A percentile compares a stretch with the other conserved stretches of the same genome.
phyloP scores from a whole-genome alignment of 192 early-diverging fungal genomes.

The Podila epigama region DNA sequence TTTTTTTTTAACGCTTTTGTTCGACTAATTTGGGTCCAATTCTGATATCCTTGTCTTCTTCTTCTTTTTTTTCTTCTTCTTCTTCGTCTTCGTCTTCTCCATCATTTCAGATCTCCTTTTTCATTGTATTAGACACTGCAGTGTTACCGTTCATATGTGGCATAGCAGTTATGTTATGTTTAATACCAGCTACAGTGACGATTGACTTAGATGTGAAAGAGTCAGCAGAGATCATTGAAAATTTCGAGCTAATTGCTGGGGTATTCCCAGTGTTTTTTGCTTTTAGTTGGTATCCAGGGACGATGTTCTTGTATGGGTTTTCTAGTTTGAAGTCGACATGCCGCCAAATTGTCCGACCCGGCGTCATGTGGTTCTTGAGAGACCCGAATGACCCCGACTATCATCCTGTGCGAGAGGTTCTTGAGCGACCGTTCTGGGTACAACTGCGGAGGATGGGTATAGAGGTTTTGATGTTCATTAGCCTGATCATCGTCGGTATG shows the following conservation, averaged over 20 bases:
- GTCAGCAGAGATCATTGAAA: too few relatives aligned
- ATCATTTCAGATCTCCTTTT: slow-evolving; percentile 70
- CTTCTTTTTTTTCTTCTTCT: too few relatives aligned
- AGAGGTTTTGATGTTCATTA: slow-evolving; percentile 84
- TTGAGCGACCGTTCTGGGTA: slow-evolving; percentile 75
- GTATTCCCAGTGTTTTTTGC: slow-evolving; percentile 67
- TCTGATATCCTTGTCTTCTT: too few relatives aligned
- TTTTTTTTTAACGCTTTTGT: background rate
- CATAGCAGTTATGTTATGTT: slow-evolving; percentile 78
- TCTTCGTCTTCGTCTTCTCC: too few relatives aligned
- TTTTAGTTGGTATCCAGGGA: slow-evolving; percentile 93
- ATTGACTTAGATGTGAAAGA: too few relatives aligned
- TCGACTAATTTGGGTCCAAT: too few relatives aligned
- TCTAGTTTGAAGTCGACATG: slow-evolving; percentile 83
- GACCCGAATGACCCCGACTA: slow-evolving; percentile 96
- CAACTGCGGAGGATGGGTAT: slow-evolving; percentile 85
- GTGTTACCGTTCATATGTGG: slow-evolving; percentile 91
- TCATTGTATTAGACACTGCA: slow-evolving; percentile 86
- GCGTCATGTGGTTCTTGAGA: slow-evolving; percentile 98
- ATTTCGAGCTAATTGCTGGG: too few relatives aligned
- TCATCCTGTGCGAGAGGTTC: slow-evolving; percentile 92
- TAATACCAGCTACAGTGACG: slow-evolving; percentile 80
- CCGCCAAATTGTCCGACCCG: slow-evolving; percentile 87
- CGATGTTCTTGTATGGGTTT: slow-evolving; percentile 94
- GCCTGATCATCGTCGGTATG: slow-evolving; percentile 74